These are phyloP conservation scores for Fusarium abutilonis DNA, from an alignment of 2,329 filamentous ascomycete genomes.

Conservation along the genomic window DNA sequence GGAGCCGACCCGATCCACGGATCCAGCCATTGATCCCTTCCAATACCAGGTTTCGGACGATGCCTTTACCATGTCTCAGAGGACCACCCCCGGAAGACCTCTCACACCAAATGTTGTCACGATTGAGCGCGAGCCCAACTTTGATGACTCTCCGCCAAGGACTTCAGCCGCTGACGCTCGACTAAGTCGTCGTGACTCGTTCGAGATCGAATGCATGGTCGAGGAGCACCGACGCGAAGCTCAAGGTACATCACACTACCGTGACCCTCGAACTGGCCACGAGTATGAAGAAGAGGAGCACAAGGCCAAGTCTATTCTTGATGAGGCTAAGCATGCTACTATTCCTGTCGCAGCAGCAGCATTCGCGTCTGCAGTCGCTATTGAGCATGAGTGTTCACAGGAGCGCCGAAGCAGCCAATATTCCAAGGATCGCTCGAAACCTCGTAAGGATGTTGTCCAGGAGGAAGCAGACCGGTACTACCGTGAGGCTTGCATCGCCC, in stretches of 20 bases:
- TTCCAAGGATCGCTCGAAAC: constrained; percentile 46
- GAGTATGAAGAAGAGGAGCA: constrained; percentile 54
- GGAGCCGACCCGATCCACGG: constrained; percentile 40
- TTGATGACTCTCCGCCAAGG: constrained; percentile 52
- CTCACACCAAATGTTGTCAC: constrained; percentile 63
- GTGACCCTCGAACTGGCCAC: constrained; percentile 36
- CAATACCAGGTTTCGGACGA: constrained; percentile 65
- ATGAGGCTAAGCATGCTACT: constrained; percentile 60
- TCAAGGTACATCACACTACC: constrained; percentile 27
- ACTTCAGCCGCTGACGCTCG: constrained; percentile 48
- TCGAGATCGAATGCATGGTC: constrained; percentile 54
- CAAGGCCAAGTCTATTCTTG: constrained; percentile 56
- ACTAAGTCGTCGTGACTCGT: constrained; percentile 61
- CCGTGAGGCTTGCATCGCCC: constrained; percentile 63
- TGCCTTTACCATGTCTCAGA: constrained; percentile 59
- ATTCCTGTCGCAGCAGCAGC: constrained; percentile 59
- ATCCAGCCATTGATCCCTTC: constrained; percentile 63
- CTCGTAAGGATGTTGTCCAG: constrained; percentile 58
- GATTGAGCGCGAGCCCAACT: constrained; percentile 64
- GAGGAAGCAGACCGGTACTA: constrained; percentile 68
- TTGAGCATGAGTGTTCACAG: constrained; percentile 53
- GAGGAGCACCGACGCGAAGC: constrained; percentile 46
- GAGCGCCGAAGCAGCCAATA: constrained; percentile 48
- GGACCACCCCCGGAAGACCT: constrained; percentile 53
- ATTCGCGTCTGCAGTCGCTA: constrained; percentile 58